Percentiles rank a stretch among this genome's conserved stretches.
phyloP scores from a whole-genome alignment of 163 green algal species.

The Scenedesmus sp. region DNA sequence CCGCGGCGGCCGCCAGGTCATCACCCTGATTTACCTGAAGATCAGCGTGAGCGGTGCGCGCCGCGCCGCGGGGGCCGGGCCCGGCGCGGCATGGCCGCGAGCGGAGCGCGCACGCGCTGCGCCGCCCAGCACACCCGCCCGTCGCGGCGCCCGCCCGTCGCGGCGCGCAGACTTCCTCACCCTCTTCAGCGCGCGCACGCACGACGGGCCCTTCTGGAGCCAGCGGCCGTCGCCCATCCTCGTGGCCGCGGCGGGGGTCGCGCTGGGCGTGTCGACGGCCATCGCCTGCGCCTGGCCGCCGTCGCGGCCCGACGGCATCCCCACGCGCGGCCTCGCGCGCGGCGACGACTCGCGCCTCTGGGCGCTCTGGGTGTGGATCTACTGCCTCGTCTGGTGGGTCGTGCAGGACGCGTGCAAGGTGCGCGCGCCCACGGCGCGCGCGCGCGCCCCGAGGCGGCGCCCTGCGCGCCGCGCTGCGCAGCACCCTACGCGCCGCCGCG shows the following conservation, averaged over 20 bases:
- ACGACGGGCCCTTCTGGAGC: conserved; percentile 74
- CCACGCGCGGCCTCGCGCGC: conserved; percentile 36
- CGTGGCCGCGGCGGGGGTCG: conserved; percentile 55
- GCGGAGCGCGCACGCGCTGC: too few species aligned
- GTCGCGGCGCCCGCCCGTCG: too few species aligned
- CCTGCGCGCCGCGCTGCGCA: too few species aligned
- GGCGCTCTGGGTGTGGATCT: conserved; percentile 83
- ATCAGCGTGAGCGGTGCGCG: too few species aligned
- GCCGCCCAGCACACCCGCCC: too few species aligned
- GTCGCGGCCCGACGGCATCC: conserved; percentile 50
- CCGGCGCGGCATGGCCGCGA: too few species aligned
- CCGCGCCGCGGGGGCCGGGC: conserved; percentile 71
- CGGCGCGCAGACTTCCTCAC: conserved; percentile 92
- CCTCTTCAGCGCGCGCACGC: conserved; percentile 81
- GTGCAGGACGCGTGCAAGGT: conserved; percentile 79
- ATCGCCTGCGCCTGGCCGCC: conserved; percentile 76
- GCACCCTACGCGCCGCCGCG: too few species aligned
- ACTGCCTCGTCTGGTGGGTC: conserved; percentile 83
- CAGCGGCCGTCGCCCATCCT: conserved; percentile 62
- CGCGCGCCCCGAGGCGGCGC: too few species aligned
- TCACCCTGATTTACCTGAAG: conserved; percentile 81
- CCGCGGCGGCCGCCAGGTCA: too few species aligned
- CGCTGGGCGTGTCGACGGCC: conserved; percentile 73
- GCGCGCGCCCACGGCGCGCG: too few species aligned
- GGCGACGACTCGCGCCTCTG: conserved; percentile 62